phyloP scores from a whole-genome alignment of 1,284 basidiomycete species.

The Vanrija sp. region DNA sequence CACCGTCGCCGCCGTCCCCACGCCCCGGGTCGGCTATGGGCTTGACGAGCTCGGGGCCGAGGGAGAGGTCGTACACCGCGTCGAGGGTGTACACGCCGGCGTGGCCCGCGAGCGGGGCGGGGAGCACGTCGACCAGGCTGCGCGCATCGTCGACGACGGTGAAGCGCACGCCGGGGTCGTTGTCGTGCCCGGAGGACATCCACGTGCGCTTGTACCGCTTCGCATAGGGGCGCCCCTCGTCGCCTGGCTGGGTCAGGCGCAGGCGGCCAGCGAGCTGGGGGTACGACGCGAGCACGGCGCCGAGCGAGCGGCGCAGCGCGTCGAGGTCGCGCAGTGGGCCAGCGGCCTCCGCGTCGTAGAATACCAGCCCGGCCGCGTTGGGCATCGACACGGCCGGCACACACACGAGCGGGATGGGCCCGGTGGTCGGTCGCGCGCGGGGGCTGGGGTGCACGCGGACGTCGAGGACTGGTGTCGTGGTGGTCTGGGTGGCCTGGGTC shows the following conservation, averaged over 20 bases:
- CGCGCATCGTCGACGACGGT: conserved; percentile 20
- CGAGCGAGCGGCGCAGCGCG: conserved; percentile 32
- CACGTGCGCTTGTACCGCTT: conserved; percentile 12
- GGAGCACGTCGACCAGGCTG: not conserved
- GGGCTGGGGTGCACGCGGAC: not conserved
- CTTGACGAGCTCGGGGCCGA: conserved; percentile 1
- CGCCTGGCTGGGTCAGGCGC: not conserved
- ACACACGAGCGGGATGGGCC: conserved; percentile 7
- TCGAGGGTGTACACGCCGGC: not conserved
- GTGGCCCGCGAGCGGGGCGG: not conserved
- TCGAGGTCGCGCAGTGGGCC: conserved; percentile 12
- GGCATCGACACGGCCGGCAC: not conserved
- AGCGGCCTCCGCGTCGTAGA: conserved; percentile 1
- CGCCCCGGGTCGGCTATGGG: not conserved
- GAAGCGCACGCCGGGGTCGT: conserved; percentile 50
- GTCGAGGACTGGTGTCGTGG: too few relatives aligned
- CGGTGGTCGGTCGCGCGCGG: not conserved
- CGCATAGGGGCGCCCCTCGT: not conserved
- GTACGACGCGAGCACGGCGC: conserved; percentile 43
- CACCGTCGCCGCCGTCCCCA: not conserved
- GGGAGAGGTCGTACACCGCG: not conserved
- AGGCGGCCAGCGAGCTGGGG: conserved; percentile 49
- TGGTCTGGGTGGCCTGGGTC: too few relatives aligned
- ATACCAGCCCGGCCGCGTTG: conserved; percentile 1
- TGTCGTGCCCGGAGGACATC: conserved; percentile 15